Evolutionary conservation across 202 grass and related monocot genomes (phyloP).

Genomic region (Setaria italica): DNA sequence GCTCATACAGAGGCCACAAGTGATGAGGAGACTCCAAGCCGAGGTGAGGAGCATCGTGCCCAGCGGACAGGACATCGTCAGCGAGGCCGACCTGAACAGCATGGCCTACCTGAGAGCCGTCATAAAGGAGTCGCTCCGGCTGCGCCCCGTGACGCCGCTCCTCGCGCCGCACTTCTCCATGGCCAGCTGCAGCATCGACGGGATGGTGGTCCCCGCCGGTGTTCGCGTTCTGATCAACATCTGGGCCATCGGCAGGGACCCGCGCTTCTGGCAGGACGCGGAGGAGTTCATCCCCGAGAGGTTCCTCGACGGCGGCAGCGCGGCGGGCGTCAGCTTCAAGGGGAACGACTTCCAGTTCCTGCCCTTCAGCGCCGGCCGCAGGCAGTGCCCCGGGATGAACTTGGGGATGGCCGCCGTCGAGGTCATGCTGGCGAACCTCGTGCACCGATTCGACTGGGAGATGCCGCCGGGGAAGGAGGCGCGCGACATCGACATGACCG

Average conservation of each 20-base stretch:
- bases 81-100: not conserved
- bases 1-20: not conserved
- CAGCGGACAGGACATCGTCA: not conserved
- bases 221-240: conserved; percentile 13
- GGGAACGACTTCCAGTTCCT: conserved; percentile 28
- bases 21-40: conserved; percentile 29
- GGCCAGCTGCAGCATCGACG: not conserved
- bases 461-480: not conserved
- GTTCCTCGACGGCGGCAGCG: conserved; percentile 18
- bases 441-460: conserved; percentile 29
- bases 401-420: conserved; percentile 15
- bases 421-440: conserved; percentile 30
- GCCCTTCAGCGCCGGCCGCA: conserved; percentile 28
- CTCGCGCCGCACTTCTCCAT: conserved; percentile 17
- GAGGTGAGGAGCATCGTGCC: conserved; percentile 32
- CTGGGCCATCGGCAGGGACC: conserved; percentile 16
- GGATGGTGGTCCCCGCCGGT: not conserved
- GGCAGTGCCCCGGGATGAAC: conserved; percentile 43
- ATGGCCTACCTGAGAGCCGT: conserved; percentile 45
- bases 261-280: conserved; percentile 33
- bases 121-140: conserved; percentile 47
- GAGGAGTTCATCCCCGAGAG: conserved; percentile 35
- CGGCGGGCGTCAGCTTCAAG: not conserved
- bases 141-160: conserved; percentile 22
- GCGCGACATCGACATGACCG: conserved; percentile 14